Base-by-base conservation (phyloP, 2,329 filamentous ascomycete genomes). In the Pseudogymnoascus sp. region DNA sequence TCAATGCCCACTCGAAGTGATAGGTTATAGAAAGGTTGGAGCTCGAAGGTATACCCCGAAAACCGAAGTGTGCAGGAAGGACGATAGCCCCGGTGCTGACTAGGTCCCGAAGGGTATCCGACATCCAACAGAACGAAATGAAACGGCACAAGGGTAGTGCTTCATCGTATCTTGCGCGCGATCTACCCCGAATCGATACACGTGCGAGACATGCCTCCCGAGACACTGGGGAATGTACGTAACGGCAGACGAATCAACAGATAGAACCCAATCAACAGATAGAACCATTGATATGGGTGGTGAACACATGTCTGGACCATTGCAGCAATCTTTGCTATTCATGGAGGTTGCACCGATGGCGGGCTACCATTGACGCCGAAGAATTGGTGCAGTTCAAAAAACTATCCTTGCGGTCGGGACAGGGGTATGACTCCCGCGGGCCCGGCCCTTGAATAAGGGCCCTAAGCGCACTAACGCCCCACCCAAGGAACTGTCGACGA, bases 361-460 rank as follows among this genome's bases (percentile, higher is more conserved):
- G n/a, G 68, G 65, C 42, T 76, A 68, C 7, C 76, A 74, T 13
- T 64, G 63, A 62, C 76, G 77, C 60, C 75, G 74, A 65, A 77
- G 76, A 56, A 33, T 33, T 56, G 26, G n/a, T 7, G 26, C 7
- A 11, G n/a, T 7, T 56, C 50, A 10, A 56, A 53, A 29, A 29
- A 56, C 17, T 56, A 56, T 19, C 50, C 50, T 33, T 33, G 50
- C 6, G 50, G 3, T 19, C 50, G 50, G 50, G 26, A 33, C 50
- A 56, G 26, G 50, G 50, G 29, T 56, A 26, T 2, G n/a, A 56
- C 50, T 33, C 50, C 50, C 50, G 50, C 50, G 50, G 50, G 29
- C n/a, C 50, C 9, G 50, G 50, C 50, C 50, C 50, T 13, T 56
- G 26, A 56, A 56, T 19, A 56, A 19, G 26, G 50, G 50, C n/a